These are phyloP conservation scores for Colletotrichum sp. DNA, from an alignment of 2,329 filamentous ascomycete species.

Conservation along the genomic window DNA sequence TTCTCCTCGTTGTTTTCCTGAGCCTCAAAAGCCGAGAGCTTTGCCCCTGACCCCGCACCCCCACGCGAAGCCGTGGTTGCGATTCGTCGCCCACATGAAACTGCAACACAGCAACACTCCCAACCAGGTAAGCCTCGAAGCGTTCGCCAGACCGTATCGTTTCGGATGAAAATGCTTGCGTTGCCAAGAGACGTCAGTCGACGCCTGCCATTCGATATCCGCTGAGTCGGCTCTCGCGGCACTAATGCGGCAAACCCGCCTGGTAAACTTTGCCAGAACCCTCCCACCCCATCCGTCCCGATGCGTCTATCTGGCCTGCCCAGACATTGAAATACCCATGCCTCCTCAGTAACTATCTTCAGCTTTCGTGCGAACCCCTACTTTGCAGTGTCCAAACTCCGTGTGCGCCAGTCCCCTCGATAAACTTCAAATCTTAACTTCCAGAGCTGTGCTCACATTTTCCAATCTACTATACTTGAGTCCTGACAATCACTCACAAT, in stretches of 20 bases:
- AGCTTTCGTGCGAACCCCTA: background rate
- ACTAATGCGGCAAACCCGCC: background rate
- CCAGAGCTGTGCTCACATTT: constrained; percentile 1
- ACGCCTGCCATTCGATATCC: constrained; percentile 11
- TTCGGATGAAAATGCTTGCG: background rate
- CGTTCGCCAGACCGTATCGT: background rate
- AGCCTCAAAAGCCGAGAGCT: background rate
- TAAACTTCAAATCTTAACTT: background rate
- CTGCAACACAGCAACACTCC: background rate
- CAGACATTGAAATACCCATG: background rate
- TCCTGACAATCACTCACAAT: background rate
- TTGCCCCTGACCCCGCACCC: background rate
- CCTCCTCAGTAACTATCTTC: background rate
- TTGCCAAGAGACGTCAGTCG: constrained; percentile 5
- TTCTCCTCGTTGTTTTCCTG: background rate
- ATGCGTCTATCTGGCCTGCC: background rate
- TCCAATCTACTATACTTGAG: background rate
- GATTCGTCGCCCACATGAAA: constrained; percentile 3
- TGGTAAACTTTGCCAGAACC: background rate
- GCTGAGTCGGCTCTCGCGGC: background rate
- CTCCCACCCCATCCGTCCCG: background rate
- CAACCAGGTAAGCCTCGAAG: background rate
- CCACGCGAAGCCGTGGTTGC: background rate
- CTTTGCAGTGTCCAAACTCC: background rate
- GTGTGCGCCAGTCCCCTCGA: background rate